A percentile compares a stretch with the other conserved stretches of the same genome.
These are phyloP conservation scores for Agrostemma githago DNA, from an alignment of 148 eudicot genomes.

Conservation along the genomic window DNA sequence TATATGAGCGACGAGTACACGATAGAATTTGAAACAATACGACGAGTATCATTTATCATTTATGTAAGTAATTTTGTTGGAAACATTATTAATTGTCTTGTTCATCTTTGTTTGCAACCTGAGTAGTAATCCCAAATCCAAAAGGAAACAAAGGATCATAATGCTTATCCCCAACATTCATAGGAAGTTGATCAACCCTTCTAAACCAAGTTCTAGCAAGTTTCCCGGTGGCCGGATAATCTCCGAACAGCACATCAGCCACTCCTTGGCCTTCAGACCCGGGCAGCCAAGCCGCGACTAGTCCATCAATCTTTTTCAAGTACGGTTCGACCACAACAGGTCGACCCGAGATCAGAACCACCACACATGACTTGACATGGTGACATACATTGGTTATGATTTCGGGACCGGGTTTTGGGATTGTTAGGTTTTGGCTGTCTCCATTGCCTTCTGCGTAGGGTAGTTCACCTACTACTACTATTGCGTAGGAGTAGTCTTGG, in stretches of 20 bases:
- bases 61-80: too few species aligned
- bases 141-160: slow-evolving; percentile 32
- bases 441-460: slow-evolving; percentile 25
- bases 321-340: slow-evolving; percentile 37
- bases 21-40: too few species aligned
- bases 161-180: slow-evolving; percentile 31
- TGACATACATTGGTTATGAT: slow-evolving; percentile 21
- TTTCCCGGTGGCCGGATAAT: slow-evolving; percentile 23
- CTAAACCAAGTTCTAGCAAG: slow-evolving; percentile 30
- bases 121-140: slow-evolving; percentile 27
- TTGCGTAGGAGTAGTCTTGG: slow-evolving; percentile 19
- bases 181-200: slow-evolving; percentile 31
- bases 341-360: slow-evolving; percentile 27
- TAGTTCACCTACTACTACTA: slow-evolving; percentile 19
- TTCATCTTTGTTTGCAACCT: not conserved
- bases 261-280: slow-evolving; percentile 37
- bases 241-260: slow-evolving; percentile 24
- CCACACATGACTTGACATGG: slow-evolving; percentile 25
- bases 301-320: slow-evolving; percentile 25
- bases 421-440: slow-evolving; percentile 22
- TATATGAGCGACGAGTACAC: too few species aligned
- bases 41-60: too few species aligned
- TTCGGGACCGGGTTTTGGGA: slow-evolving; percentile 19
- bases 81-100: too few species aligned
- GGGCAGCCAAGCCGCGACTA: slow-evolving; percentile 35